Conservation (phyloP, 352 stramenopile genomes). For the Aphanomyces astaci region DNA sequence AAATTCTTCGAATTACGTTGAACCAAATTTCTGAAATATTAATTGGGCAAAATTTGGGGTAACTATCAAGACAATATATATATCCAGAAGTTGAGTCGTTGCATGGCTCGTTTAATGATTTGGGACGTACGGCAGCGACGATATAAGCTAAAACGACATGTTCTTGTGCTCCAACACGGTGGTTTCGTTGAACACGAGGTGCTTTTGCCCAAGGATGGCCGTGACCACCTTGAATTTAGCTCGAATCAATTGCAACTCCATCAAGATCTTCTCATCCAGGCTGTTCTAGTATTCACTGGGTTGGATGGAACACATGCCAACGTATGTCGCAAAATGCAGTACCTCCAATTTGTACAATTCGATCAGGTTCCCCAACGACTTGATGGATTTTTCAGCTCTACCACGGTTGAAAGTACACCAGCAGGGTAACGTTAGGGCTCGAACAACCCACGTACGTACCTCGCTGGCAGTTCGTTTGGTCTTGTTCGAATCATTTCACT, state of each 20-base stretch:
- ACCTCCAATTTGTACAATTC: slow-evolving; percentile 45
- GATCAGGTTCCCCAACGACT: slow-evolving; percentile 8
- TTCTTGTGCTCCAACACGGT: slow-evolving; percentile 71
- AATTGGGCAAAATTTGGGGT: too few species aligned
- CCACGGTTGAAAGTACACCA: not conserved
- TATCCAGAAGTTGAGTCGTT: too few species aligned
- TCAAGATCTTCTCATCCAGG: slow-evolving; percentile 67
- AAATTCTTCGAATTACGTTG: too few species aligned
- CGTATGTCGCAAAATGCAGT: slow-evolving; percentile 2
- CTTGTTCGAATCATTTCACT: slow-evolving; percentile 43
- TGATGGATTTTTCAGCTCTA: slow-evolving; percentile 20
- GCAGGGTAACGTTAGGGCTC: not conserved
- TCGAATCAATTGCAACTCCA: slow-evolving; percentile 57
- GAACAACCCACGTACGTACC: too few species aligned
- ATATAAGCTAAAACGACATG: slow-evolving; percentile 80
- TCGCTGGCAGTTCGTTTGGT: slow-evolving; percentile 7
- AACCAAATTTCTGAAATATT: too few species aligned
- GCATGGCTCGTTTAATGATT: too few species aligned
- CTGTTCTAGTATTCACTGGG: too few species aligned
- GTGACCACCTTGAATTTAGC: slow-evolving; percentile 81
- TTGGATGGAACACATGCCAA: not conserved
- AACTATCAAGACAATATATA: too few species aligned
- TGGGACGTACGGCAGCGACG: too few species aligned
- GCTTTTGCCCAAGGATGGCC: slow-evolving; percentile 41
- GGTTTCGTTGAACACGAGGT: slow-evolving; percentile 57